These are phyloP conservation scores for Fusarium siculi DNA, from an alignment of 2,329 filamentous ascomycete species.

Conservation along the genomic window DNA sequence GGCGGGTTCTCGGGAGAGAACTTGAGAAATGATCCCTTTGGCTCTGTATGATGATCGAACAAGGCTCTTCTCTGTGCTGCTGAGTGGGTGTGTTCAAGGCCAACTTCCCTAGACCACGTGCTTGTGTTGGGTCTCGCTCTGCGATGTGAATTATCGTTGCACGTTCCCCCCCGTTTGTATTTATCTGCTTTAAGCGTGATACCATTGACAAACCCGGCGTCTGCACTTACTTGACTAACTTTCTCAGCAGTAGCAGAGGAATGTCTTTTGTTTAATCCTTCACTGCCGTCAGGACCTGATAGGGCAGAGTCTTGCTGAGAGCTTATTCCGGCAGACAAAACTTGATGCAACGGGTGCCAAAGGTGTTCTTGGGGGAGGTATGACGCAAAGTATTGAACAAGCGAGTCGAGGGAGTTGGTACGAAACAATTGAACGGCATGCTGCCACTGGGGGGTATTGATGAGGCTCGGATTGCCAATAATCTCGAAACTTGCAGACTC, in stretches of 20 bases:
- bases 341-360: neutral
- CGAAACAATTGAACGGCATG: conserved; percentile 66
- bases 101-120: no score
- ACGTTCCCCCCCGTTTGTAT: neutral
- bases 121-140: neutral
- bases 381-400: conserved; percentile 63
- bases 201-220: rapidly evolving
- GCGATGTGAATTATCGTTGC: neutral
- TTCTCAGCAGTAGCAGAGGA: neutral
- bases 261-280: rapidly evolving
- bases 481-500: conserved; percentile 65
- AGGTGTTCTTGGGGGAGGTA: neutral
- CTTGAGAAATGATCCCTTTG: neutral
- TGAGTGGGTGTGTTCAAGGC: neutral
- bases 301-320: neutral
- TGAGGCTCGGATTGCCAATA: conserved; percentile 65
- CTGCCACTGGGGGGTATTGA: conserved; percentile 65
- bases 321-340: no score
- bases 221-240: neutral
- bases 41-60: no score
- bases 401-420: conserved; percentile 65
- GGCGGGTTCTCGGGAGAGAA: neutral
- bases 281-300: neutral
- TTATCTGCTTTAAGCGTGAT: no score
- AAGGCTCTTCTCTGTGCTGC: neutral